Conservation (phyloP, 139 green algal genomes). For the Coelastrella sp. region DNA sequence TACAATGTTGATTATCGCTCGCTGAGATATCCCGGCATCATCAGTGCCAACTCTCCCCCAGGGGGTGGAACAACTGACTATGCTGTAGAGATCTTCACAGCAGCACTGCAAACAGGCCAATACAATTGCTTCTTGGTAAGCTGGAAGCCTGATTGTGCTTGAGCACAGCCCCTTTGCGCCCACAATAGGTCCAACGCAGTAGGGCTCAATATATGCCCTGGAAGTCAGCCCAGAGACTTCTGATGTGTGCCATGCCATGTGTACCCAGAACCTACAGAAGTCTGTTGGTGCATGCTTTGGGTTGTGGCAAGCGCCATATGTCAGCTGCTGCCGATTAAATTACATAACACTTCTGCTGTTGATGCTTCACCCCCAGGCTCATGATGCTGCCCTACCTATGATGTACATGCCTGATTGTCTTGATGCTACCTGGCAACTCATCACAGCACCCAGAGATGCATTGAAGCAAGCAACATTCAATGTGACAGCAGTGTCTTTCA, state of each 20-base stretch:
- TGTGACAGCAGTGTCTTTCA: slow-evolving; percentile 72
- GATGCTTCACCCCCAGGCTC: slow-evolving; percentile 19
- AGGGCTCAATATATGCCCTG: too few relatives aligned
- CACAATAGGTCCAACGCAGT: too few relatives aligned
- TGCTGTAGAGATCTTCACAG: slow-evolving; percentile 77
- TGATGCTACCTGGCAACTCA: slow-evolving; percentile 68
- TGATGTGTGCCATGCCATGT: too few relatives aligned
- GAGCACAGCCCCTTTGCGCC: too few relatives aligned
- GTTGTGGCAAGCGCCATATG: background rate
- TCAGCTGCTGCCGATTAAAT: background rate
- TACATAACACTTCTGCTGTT: background rate
- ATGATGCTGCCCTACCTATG: slow-evolving; percentile 67
- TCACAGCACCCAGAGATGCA: slow-evolving; percentile 59
- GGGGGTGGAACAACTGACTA: slow-evolving; percentile 84
- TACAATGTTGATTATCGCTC: slow-evolving; percentile 73
- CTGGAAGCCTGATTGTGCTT: too few relatives aligned
- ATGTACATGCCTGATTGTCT: slow-evolving; percentile 80
- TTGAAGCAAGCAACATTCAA: slow-evolving; percentile 73
- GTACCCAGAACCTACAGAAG: too few relatives aligned
- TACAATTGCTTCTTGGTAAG: slow-evolving; percentile 75
- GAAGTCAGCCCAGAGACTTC: too few relatives aligned
- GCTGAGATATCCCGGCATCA: slow-evolving; percentile 78
- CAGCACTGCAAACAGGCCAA: slow-evolving; percentile 53
- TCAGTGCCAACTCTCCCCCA: slow-evolving; percentile 61
- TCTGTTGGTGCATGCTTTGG: background rate